A percentile compares a stretch with the other conserved stretches of the same genome.
phyloP scores from a whole-genome alignment of 805 yeast genomes.

The Candida endomychidarum region DNA sequence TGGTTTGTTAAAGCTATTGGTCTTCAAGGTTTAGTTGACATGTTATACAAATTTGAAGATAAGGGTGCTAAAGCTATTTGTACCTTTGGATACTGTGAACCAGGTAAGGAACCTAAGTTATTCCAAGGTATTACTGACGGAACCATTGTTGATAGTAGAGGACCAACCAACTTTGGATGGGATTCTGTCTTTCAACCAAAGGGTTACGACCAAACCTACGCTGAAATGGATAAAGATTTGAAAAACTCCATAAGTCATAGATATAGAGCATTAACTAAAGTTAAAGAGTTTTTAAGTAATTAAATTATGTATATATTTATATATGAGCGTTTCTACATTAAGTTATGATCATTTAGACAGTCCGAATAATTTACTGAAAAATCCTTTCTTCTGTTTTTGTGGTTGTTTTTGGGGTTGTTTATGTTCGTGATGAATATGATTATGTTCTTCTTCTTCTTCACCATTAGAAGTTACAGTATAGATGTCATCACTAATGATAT shows the following conservation, averaged over 20 bases:
- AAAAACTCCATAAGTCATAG: conserved; percentile 90
- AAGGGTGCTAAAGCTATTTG: conserved; percentile 86
- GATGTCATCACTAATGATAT: conserved; percentile 42
- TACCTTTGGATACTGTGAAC: conserved; percentile 87
- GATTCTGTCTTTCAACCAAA: conserved; percentile 86
- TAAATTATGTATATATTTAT: neutral
- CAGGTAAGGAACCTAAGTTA: conserved; percentile 66
- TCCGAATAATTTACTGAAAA: conserved; percentile 43
- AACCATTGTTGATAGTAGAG: conserved; percentile 70
- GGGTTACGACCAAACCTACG: conserved; percentile 69
- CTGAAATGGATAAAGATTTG: conserved; percentile 76
- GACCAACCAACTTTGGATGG: conserved; percentile 89
- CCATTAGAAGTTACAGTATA: conserved; percentile 39
- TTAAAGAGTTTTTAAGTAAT: conserved; percentile 52
- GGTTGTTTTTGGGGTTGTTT: neutral
- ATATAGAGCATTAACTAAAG: conserved; percentile 73
- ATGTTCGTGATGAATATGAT: neutral
- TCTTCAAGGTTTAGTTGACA: conserved; percentile 68
- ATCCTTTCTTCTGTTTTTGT: conserved; percentile 28
- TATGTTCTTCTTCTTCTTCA: conserved; percentile 20
- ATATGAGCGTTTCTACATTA: conserved; percentile 4
- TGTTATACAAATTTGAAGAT: conserved; percentile 79
- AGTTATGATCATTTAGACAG: neutral
- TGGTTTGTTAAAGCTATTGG: conserved; percentile 87
- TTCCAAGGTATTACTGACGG: conserved; percentile 90